Conservation (phyloP, 306 rosid genomes). For the Medicago lupulina region DNA sequence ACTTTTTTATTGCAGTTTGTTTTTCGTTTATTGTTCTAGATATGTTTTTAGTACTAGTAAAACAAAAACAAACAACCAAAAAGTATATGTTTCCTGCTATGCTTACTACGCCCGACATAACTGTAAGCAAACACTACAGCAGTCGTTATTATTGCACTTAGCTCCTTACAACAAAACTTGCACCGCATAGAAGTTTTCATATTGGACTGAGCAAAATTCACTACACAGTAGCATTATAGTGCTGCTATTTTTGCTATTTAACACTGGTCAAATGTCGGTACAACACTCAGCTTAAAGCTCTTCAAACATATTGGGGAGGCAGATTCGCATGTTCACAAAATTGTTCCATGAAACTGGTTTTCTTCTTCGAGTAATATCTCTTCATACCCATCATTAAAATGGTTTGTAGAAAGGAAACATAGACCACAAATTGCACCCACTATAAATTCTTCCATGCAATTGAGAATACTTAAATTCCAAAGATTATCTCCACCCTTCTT, state of each 20-base stretch:
- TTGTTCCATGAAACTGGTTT: neutral
- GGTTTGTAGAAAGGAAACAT: neutral
- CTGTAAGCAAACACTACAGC: neutral
- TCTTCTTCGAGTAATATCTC: neutral
- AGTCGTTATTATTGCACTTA: neutral
- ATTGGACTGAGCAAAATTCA: neutral
- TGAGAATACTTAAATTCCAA: neutral
- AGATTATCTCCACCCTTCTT: neutral
- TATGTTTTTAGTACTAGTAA: neutral
- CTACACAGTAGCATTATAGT: neutral
- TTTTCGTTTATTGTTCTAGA: neutral
- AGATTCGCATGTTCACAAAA: neutral
- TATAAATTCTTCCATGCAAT: neutral
- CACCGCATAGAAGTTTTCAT: neutral
- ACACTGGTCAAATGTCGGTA: neutral
- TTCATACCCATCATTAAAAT: neutral
- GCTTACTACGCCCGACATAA: neutral
- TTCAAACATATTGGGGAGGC: neutral
- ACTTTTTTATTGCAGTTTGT: too few relatives aligned
- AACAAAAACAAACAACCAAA: neutral
- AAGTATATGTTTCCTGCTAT: neutral
- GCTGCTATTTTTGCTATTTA: neutral
- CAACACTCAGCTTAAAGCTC: neutral
- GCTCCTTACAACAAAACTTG: neutral
- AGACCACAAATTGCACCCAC: neutral